These are phyloP conservation scores for Trichoderma gracile DNA, from an alignment of 2,329 filamentous ascomycete species.

Conservation along the genomic window DNA sequence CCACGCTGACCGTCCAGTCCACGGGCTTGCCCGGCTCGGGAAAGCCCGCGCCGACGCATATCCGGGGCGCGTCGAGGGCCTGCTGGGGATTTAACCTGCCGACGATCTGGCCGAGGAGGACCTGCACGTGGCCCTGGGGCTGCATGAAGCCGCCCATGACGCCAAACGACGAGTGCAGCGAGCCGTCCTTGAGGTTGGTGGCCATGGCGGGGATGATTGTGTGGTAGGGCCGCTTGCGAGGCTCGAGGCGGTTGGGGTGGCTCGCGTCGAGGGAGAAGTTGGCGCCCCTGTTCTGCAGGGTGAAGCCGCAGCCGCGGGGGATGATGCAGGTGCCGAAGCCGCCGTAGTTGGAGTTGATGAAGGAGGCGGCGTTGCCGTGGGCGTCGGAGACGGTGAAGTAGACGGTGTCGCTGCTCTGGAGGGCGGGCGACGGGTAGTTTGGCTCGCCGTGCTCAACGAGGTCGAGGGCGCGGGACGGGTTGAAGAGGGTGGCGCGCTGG, in stretches of 20 bases:
- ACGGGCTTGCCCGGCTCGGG: constrained; percentile 59
- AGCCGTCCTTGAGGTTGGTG: constrained; percentile 72
- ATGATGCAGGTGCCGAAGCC: constrained; percentile 88
- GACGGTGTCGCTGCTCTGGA: constrained; percentile 86
- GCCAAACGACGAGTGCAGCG: constrained; percentile 82
- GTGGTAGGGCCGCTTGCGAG: constrained; percentile 89
- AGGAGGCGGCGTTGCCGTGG: constrained; percentile 85
- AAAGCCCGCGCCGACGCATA: constrained; percentile 80
- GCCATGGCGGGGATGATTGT: constrained; percentile 95
- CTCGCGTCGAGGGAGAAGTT: constrained; percentile 73
- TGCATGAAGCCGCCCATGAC: constrained; percentile 99
- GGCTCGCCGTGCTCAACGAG: constrained; percentile 64
- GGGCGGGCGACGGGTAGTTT: constrained; percentile 63
- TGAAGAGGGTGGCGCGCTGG: constrained; percentile 62
- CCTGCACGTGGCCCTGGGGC: constrained; percentile 93
- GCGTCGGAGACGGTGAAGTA: constrained; percentile 86
- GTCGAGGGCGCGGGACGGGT: constrained; percentile 59
- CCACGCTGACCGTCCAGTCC: constrained; percentile 70
- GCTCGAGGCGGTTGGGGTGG: constrained; percentile 80
- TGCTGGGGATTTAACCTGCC: constrained; percentile 82
- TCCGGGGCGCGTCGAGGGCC: constrained; percentile 85
- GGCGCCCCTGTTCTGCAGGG: constrained; percentile 87
- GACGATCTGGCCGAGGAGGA: constrained; percentile 83
- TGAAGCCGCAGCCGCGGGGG: constrained; percentile 84
- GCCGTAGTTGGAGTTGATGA: constrained; percentile 94